These are phyloP conservation scores for Chlamydomonas eustigma DNA, from an alignment of 139 green algal species.

Conservation along the genomic window DNA sequence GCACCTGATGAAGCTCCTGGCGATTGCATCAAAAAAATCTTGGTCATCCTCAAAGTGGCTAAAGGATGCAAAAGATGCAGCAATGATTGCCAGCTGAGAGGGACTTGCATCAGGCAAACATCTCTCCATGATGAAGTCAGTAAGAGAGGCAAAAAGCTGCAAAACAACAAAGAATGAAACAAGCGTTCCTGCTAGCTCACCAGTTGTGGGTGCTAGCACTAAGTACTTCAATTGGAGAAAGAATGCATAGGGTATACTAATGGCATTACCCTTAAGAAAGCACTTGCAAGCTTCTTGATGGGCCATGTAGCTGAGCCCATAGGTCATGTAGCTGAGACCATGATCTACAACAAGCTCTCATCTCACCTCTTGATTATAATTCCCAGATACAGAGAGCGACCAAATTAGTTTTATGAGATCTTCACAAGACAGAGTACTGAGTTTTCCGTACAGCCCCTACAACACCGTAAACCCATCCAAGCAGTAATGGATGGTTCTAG, in stretches of 20 bases:
- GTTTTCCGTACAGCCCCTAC: conserved; percentile 5
- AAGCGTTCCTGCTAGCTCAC: too few species aligned
- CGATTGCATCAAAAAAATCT: neutral
- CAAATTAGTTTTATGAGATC: neutral
- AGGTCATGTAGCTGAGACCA: neutral
- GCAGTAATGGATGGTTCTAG: neutral
- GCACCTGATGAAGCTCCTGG: neutral
- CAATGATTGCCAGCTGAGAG: neutral
- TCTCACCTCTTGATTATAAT: conserved; percentile 1
- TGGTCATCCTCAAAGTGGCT: conserved; percentile 11
- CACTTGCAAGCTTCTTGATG: neutral
- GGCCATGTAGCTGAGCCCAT: neutral
- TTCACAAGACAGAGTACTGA: neutral
- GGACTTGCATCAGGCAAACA: neutral
- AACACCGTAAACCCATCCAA: neutral
- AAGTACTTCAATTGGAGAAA: too few species aligned
- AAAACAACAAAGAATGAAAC: too few species aligned
- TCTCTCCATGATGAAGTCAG: neutral
- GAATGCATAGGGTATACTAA: neutral
- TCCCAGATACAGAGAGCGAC: neutral
- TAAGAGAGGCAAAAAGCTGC: conserved; percentile 2
- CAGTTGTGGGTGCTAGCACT: too few species aligned
- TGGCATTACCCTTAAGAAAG: neutral
- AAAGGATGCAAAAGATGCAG: conserved; percentile 1
- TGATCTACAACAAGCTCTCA: neutral